A percentile compares a stretch with the other conserved stretches of the same genome.
These are phyloP conservation scores for Dacryopinax primogenitus DNA, from an alignment of 768 basidiomycete species.

Conservation along the genomic window DNA sequence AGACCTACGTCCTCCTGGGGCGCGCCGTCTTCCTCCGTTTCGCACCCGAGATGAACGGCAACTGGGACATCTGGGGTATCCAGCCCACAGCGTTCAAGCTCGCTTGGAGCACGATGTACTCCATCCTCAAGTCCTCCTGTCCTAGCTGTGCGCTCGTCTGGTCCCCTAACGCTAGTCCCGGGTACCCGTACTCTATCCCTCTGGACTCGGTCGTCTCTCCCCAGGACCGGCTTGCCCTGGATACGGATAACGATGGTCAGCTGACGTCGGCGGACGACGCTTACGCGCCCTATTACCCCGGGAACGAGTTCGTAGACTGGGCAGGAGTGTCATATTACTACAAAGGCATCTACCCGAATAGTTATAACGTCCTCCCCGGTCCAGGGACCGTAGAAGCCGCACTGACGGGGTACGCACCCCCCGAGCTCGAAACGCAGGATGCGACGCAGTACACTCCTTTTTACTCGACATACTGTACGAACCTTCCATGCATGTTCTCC, in stretches of 20 bases:
- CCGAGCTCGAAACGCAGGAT: neutral
- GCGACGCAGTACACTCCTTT: neutral
- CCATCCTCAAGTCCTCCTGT: slow-evolving; percentile 18
- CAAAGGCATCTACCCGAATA: slow-evolving; percentile 6
- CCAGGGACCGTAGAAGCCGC: neutral
- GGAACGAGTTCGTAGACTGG: slow-evolving; percentile 24
- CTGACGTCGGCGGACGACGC: slow-evolving; percentile 20
- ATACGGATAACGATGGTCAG: slow-evolving; percentile 21
- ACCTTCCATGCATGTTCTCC: neutral
- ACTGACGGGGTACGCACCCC: neutral
- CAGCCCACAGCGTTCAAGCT: slow-evolving; percentile 19
- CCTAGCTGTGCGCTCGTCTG: slow-evolving; percentile 21
- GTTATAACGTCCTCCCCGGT: neutral
- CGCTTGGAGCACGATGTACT: slow-evolving; percentile 19
- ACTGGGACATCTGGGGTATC: slow-evolving; percentile 20
- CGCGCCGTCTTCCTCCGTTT: slow-evolving; percentile 21
- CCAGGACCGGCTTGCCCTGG: slow-evolving; percentile 18
- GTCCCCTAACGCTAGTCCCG: slow-evolving; percentile 19
- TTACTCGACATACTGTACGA: neutral
- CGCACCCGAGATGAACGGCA: slow-evolving; percentile 25
- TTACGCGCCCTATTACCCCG: slow-evolving; percentile 22
- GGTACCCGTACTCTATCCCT: neutral
- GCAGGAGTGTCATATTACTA: slow-evolving; percentile 21
- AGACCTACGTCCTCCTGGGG: slow-evolving; percentile 13
- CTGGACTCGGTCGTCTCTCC: neutral